A percentile compares a stretch with the other conserved stretches of the same genome.
Conservation (phyloP, 2,329 filamentous ascomycete species). For the Chaetomium sp. region DNA sequence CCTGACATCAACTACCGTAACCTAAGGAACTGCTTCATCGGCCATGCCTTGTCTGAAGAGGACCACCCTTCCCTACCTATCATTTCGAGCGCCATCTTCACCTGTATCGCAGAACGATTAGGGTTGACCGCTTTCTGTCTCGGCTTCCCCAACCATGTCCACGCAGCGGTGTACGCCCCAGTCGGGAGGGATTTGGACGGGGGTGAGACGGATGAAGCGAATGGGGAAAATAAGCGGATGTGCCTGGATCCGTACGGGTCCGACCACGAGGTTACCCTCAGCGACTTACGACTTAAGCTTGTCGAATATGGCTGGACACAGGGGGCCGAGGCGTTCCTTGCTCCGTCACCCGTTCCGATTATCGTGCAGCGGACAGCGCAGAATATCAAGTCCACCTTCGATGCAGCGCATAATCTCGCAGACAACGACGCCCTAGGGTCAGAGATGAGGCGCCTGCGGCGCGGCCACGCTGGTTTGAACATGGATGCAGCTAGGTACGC, state of each 20-base stretch:
- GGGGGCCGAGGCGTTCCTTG: constrained; percentile 56
- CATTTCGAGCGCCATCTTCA: constrained; percentile 85
- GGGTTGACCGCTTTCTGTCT: constrained; percentile 77
- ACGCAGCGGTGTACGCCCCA: constrained; percentile 71
- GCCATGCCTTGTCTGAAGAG: constrained; percentile 71
- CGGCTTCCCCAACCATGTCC: constrained; percentile 81
- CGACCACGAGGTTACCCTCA: constrained; percentile 64
- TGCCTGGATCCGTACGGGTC: constrained; percentile 82
- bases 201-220: constrained; percentile 13
- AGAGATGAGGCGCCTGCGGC: constrained; percentile 44
- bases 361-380: constrained; percentile 75
- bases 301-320: constrained; percentile 50
- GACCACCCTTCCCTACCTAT: constrained; percentile 81
- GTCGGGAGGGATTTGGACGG: constrained; percentile 63
- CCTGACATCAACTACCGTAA: constrained; percentile 70
- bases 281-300: constrained; percentile 62
- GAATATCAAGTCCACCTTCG: constrained; percentile 75
- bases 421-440: constrained; percentile 42
- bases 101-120: constrained; percentile 72
- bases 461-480: constrained; percentile 59
- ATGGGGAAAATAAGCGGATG: constrained; percentile 56
- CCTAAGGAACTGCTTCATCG: constrained; percentile 85
- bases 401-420: constrained; percentile 47
- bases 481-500: constrained; percentile 67
- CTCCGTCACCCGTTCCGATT: constrained; percentile 63